Percentiles rank a stretch among this genome's conserved stretches.
phyloP scores from a whole-genome alignment of 2,329 filamentous ascomycete genomes.

The Diaporthe velutina region DNA sequence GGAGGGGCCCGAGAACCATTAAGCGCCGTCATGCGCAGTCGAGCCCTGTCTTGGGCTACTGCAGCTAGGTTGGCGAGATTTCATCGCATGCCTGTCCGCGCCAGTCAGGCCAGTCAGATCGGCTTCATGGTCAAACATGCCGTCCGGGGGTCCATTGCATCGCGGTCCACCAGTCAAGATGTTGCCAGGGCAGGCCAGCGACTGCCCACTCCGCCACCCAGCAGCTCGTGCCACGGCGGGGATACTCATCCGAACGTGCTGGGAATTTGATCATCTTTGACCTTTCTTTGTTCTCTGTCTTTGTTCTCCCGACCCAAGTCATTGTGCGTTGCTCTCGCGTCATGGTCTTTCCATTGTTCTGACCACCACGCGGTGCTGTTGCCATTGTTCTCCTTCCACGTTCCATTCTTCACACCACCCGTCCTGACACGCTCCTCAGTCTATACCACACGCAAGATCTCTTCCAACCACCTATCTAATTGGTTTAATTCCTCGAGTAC shows the following conservation, averaged over 20 bases:
- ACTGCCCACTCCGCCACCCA: background rate
- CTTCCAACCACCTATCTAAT: constrained; percentile 5
- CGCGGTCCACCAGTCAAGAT: constrained; percentile 11
- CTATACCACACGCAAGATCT: background rate
- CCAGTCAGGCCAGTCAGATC: constrained; percentile 38
- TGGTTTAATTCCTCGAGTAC: constrained; percentile 5
- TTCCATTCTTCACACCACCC: constrained; percentile 19
- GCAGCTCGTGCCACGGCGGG: background rate
- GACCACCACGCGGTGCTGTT: constrained; percentile 21
- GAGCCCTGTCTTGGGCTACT: constrained; percentile 19
- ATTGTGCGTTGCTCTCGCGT: constrained; percentile 20
- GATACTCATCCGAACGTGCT: background rate
- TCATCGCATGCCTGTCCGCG: constrained; percentile 35
- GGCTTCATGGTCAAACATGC: constrained; percentile 33
- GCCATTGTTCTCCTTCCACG: constrained; percentile 25
- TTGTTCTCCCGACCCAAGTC: constrained; percentile 6
- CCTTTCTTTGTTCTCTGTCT: constrained; percentile 26
- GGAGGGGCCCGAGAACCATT: constrained; percentile 6
- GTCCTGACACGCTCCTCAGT: background rate
- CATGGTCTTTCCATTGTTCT: constrained; percentile 35
- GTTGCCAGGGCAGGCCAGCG: background rate
- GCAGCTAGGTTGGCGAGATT: constrained; percentile 37
- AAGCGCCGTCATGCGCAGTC: constrained; percentile 36
- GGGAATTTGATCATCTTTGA: background rate
- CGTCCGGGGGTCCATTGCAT: background rate